Evolutionary conservation across 495 filamentous ascomycete genomes (phyloP).

Genomic region (Xylaria palmicola): DNA sequence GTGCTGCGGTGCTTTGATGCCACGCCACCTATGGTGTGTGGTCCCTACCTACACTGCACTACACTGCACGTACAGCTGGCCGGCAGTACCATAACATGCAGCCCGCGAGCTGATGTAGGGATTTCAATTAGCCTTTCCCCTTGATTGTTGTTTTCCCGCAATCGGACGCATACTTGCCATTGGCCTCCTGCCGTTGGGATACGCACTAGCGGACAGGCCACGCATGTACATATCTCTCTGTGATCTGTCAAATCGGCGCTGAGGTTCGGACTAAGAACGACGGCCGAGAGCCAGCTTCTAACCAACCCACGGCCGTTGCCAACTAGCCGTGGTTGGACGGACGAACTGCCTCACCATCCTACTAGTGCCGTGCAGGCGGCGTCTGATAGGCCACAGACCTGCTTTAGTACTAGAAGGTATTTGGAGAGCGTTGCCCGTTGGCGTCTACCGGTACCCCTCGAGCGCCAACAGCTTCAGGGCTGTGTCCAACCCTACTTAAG

Average conservation of each 20-base stretch:
- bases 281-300: not conserved
- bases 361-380: not conserved
- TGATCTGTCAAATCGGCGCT: not conserved
- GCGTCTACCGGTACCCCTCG: not conserved
- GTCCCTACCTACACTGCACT: too few relatives aligned
- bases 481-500: not conserved
- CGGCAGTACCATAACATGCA: not conserved
- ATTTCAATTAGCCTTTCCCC: not conserved
- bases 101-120: too few relatives aligned
- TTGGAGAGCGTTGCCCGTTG: not conserved
- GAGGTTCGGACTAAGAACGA: not conserved
- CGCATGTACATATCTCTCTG: not conserved
- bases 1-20: not conserved
- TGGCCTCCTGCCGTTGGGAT: not conserved
- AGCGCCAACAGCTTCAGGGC: not conserved
- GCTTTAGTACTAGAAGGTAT: too few relatives aligned
- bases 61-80: not conserved
- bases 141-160: not conserved
- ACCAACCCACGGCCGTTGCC: not conserved
- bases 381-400: conserved; percentile 7
- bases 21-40: too few relatives aligned
- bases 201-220: not conserved
- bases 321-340: not conserved
- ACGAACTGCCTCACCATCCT: not conserved
- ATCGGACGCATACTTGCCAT: not conserved